Evolutionary conservation across 345 rosid genomes (phyloP).

Genomic region (Sisymbrium altissimum): DNA sequence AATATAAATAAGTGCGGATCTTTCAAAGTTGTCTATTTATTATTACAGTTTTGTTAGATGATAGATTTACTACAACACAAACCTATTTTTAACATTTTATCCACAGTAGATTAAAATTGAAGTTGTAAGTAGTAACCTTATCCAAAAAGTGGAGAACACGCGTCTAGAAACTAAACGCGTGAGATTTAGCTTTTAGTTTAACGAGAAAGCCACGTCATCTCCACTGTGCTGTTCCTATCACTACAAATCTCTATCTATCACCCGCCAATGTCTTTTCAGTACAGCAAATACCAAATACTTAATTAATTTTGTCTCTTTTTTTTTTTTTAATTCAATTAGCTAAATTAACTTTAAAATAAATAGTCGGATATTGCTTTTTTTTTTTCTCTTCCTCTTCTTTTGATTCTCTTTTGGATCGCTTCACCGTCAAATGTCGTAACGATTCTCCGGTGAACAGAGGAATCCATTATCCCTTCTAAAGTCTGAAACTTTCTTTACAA

Average conservation of each 20-base stretch:
- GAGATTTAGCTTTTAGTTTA: neutral
- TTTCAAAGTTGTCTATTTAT: no score
- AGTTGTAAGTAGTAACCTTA: neutral
- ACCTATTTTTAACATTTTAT: neutral
- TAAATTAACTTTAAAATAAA: conserved; percentile 4
- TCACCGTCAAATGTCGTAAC: conserved; percentile 12
- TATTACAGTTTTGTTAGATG: no score
- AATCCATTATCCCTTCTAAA: neutral
- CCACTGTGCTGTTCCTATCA: conserved; percentile 23
- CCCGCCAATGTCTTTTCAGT: conserved; percentile 29
- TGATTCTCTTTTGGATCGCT: conserved; percentile 6
- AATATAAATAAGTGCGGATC: no score
- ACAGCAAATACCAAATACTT: conserved; percentile 10
- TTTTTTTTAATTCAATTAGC: neutral
- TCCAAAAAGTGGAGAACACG: conserved; percentile 4
- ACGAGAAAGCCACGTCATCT: conserved; percentile 22
- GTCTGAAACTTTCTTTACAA: neutral
- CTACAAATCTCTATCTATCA: neutral
- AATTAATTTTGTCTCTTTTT: neutral
- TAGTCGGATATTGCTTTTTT: neutral
- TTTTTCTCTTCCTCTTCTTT: neutral
- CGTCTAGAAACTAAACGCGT: neutral
- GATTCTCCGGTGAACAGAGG: conserved; percentile 12
- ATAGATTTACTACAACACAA: neutral
- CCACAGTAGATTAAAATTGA: neutral